Evolutionary conservation across 1,139 yeast genomes (phyloP).

Genomic region (Saccharomyces pastorianus): DNA sequence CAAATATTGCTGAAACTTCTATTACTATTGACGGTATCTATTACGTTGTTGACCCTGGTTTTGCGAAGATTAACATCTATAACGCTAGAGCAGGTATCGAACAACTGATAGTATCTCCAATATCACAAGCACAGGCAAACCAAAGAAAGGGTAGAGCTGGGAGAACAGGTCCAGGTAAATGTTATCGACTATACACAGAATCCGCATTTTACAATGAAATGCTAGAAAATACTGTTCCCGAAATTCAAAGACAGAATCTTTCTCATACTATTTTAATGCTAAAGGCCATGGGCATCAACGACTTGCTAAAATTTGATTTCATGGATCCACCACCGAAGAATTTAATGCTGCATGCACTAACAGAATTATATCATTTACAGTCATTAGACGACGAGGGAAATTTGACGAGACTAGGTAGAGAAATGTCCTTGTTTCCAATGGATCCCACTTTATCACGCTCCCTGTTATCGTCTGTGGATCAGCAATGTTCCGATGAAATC

Average conservation of each 20-base stretch:
- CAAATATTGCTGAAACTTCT: constrained; percentile 95
- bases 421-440: constrained; percentile 93
- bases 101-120: constrained; percentile 72
- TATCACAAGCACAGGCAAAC: constrained; percentile 90
- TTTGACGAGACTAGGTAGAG: constrained; percentile 64
- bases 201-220: constrained; percentile 81
- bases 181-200: constrained; percentile 81
- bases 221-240: constrained; percentile 81
- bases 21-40: constrained; percentile 88
- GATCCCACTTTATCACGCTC: constrained; percentile 87
- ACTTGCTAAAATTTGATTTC: constrained; percentile 70
- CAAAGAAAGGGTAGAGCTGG: constrained; percentile 98
- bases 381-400: constrained; percentile 73
- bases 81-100: constrained; percentile 88
- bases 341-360: constrained; percentile 69
- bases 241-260: constrained; percentile 84
- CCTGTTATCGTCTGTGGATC: constrained; percentile 63
- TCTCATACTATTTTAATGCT: constrained; percentile 79
- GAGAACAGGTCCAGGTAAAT: constrained; percentile 92
- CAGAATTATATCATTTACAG: constrained; percentile 71
- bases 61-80: constrained; percentile 78
- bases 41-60: constrained; percentile 88
- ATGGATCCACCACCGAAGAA: constrained; percentile 90
- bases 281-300: constrained; percentile 91
- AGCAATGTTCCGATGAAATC: constrained; percentile 74